A percentile compares a stretch with the other conserved stretches of the same genome.
Evolutionary conservation across 1,139 yeast genomes (phyloP).

Genomic region (Arxiozyma heterogenica): DNA sequence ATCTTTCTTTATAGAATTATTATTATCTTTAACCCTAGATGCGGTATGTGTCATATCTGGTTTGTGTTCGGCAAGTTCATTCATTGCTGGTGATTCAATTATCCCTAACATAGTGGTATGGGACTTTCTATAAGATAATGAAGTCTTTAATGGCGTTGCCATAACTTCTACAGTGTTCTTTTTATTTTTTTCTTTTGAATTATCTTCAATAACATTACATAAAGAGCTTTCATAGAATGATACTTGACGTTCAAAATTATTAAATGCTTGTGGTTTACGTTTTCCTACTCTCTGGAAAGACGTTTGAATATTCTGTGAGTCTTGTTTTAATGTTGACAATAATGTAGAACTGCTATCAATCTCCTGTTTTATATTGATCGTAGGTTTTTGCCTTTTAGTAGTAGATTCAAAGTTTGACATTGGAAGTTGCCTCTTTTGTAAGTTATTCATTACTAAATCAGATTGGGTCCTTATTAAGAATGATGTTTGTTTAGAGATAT

Average conservation of each 20-base stretch:
- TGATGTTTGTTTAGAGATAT: constrained; percentile 13
- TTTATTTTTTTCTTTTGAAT: background rate
- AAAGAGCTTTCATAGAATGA: background rate
- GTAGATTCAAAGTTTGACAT: constrained; percentile 18
- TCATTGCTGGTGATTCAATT: constrained; percentile 22
- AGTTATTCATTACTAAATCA: constrained; percentile 22
- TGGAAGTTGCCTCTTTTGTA: constrained; percentile 27
- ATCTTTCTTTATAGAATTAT: background rate
- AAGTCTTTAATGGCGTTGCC: constrained; percentile 23
- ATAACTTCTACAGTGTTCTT: constrained; percentile 19
- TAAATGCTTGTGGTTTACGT: constrained; percentile 6
- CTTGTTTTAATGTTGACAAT: background rate
- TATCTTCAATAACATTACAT: constrained; percentile 3
- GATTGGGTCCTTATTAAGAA: constrained; percentile 24
- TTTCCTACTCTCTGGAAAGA: constrained; percentile 27
- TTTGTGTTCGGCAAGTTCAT: background rate
- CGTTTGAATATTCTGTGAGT: background rate
- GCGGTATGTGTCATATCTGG: background rate
- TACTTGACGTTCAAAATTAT: constrained; percentile 1
- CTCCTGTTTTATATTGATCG: background rate
- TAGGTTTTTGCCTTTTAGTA: background rate
- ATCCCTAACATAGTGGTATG: constrained; percentile 12
- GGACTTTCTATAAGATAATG: constrained; percentile 6
- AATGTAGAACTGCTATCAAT: background rate
- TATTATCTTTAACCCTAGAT: background rate